phyloP scores from a whole-genome alignment of 1,284 basidiomycete species.

The Pyrrhoderma lamaoense region DNA sequence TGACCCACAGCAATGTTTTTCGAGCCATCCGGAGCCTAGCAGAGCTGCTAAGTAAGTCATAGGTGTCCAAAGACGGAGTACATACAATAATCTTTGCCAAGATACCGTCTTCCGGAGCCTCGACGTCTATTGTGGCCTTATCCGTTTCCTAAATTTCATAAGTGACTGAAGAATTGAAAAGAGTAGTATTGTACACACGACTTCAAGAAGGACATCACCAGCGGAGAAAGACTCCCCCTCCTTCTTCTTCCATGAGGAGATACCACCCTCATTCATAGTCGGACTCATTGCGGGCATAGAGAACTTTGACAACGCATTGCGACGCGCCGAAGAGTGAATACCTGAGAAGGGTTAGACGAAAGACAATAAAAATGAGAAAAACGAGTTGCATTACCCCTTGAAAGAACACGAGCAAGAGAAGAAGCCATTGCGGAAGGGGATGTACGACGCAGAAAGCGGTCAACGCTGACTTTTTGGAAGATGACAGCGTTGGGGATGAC shows the following conservation, averaged over 20 bases:
- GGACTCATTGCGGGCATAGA: slow-evolving; percentile 99
- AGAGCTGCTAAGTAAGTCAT: slow-evolving; percentile 8
- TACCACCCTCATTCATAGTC: slow-evolving; percentile 99
- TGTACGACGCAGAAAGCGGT: slow-evolving; percentile 5
- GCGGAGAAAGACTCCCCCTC: slow-evolving; percentile 87
- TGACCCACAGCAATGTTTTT: slow-evolving; percentile 85
- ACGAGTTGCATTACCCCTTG: slow-evolving; percentile 47
- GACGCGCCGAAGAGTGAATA: slow-evolving; percentile 73
- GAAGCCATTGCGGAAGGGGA: slow-evolving; percentile 43
- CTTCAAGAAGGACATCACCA: slow-evolving; percentile 91
- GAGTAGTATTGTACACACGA: slow-evolving; percentile 49
- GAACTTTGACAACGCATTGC: slow-evolving; percentile 82
- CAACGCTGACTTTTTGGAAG: slow-evolving; percentile 8
- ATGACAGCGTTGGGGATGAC: slow-evolving; percentile 7
- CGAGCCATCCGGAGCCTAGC: slow-evolving; percentile 71
- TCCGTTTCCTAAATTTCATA: slow-evolving; percentile 77
- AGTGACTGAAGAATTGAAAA: slow-evolving; percentile 18
- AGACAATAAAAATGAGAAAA: not conserved
- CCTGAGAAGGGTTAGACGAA: slow-evolving; percentile 37
- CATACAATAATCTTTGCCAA: slow-evolving; percentile 85
- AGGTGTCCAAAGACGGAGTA: slow-evolving; percentile 14
- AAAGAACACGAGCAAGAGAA: slow-evolving; percentile 58
- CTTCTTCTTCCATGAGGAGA: slow-evolving; percentile 95
- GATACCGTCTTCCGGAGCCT: slow-evolving; percentile 95
- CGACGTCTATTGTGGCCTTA: slow-evolving; percentile 99